phyloP scores from a whole-genome alignment of 2,329 filamentous ascomycete genomes.

The Orbilia quercus region DNA sequence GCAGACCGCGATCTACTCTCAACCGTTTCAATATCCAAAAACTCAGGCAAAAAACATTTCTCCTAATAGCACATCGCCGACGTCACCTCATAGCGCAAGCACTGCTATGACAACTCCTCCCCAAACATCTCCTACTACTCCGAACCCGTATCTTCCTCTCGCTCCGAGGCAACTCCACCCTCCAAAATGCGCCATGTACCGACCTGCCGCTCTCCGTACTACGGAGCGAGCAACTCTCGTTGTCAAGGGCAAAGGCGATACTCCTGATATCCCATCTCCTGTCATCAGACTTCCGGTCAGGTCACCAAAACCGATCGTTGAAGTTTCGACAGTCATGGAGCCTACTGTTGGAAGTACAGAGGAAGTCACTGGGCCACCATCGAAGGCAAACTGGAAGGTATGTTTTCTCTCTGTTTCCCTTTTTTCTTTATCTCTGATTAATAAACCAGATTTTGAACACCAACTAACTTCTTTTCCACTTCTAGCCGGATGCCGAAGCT shows the following conservation, averaged over 20 bases:
- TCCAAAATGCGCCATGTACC: conserved; percentile 60
- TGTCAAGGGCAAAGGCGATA: conserved; percentile 42
- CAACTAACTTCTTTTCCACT: conserved; percentile 8
- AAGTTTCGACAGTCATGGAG: conserved; percentile 35
- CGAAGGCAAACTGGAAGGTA: conserved; percentile 60
- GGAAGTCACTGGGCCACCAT: conserved; percentile 59
- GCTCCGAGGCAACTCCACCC: conserved; percentile 60
- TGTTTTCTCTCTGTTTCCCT: conserved; percentile 8
- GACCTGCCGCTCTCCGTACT: conserved; percentile 60
- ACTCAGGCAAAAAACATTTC: conserved; percentile 53
- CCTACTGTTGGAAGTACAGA: conserved; percentile 46
- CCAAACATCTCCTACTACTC: conserved; percentile 39
- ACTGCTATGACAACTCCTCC: conserved; percentile 44
- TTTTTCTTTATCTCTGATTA: too few species aligned
- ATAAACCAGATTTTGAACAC: neutral
- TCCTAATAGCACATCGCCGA: conserved; percentile 48
- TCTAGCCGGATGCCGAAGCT: conserved; percentile 59
- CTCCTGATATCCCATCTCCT: conserved; percentile 28
- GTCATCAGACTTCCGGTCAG: conserved; percentile 25
- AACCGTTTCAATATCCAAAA: conserved; percentile 29
- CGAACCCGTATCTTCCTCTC: conserved; percentile 52
- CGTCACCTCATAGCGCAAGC: conserved; percentile 48
- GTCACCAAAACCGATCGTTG: conserved; percentile 25
- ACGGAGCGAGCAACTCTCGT: conserved; percentile 58
- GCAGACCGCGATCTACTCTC: conserved; percentile 22